Base-by-base conservation (phyloP, 768 basidiomycete species). In the Lactarius akahatsu region DNA sequence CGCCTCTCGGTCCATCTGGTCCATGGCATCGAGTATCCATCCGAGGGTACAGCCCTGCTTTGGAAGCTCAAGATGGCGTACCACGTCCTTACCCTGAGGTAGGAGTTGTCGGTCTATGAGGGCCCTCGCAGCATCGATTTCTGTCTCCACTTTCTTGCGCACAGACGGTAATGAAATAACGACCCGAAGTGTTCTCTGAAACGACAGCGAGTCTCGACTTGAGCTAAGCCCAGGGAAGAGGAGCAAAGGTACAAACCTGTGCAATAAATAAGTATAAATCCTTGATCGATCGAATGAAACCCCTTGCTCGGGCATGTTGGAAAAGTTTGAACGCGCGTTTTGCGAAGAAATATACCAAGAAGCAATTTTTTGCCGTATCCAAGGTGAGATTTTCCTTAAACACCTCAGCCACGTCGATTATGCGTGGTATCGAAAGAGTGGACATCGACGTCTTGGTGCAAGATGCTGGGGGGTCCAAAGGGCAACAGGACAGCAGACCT, bases 1-100 rank as follows among this genome's bases (percentile, higher is more conserved):
- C 56, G 84, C 73, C 65, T 86, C 85, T 30, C 71, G 74, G 75
- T 94, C 91, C 90, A 94, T 93, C 71, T 80, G 84, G 28, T 85
- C 83, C 89, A 94, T 92, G 74, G 93, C 90, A 9, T 80, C 80
- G 23, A 86, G 67, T 68, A 95, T 90, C 90, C 90, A 91, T 66
- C 89, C 89, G 9, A 83, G 66, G 0, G 86, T 78, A 69, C 85
- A 81, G 16, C 93, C 91, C 32, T 84, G 76, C 0, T 78, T 77
- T 0, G 93, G 92, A 0, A 95, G 78, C 2, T 82, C 71, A 1
- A 91, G 80, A 73, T 94, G 85, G 4, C 90, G 83, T 1, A 83
- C 79, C 6, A 93, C 85, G 23, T 81, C 79, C 3, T 82, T 79
- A 1, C 85, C 88, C 59, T 85, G 81, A 0, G 89, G 89, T 1